These are phyloP conservation scores for Goffeauzyma gilvescens DNA, from an alignment of 768 basidiomycete species.

Conservation along the genomic window DNA sequence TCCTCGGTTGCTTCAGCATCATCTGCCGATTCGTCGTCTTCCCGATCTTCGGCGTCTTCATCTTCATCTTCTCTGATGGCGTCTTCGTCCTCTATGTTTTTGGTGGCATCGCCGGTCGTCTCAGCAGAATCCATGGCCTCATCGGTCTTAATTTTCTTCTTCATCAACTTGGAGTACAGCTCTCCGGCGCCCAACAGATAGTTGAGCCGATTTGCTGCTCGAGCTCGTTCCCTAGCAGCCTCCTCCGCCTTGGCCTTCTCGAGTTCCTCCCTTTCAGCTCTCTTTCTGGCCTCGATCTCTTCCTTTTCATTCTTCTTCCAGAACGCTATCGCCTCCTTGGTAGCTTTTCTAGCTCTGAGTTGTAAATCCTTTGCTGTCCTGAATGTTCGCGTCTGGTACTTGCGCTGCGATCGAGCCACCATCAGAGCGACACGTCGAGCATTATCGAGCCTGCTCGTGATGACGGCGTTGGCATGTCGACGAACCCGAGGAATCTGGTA, in stretches of 20 bases:
- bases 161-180: constrained; percentile 96
- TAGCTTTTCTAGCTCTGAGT: constrained; percentile 17
- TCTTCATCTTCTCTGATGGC: background rate
- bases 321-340: constrained; percentile 65
- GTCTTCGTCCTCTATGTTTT: background rate
- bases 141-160: constrained; percentile 50
- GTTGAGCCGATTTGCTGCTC: constrained; percentile 89
- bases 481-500: constrained; percentile 9
- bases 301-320: constrained; percentile 98
- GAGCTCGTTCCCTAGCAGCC: constrained; percentile 55
- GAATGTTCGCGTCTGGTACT: background rate
- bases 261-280: constrained; percentile 75
- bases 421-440: constrained; percentile 4
- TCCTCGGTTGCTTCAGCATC: constrained; percentile 3
- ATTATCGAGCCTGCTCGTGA: constrained; percentile 3
- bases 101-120: background rate
- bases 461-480: background rate
- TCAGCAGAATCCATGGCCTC: constrained; percentile 7
- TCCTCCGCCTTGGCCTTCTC: constrained; percentile 26
- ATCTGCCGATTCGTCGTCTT: constrained; percentile 1
- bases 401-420: constrained; percentile 1
- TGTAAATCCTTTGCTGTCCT: constrained; percentile 16
- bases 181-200: constrained; percentile 98
- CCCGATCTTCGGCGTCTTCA: constrained; percentile 3
- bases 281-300: constrained; percentile 75